Conservation (phyloP, 805 yeast species). For the Scheffersomyces ergatensis region DNA sequence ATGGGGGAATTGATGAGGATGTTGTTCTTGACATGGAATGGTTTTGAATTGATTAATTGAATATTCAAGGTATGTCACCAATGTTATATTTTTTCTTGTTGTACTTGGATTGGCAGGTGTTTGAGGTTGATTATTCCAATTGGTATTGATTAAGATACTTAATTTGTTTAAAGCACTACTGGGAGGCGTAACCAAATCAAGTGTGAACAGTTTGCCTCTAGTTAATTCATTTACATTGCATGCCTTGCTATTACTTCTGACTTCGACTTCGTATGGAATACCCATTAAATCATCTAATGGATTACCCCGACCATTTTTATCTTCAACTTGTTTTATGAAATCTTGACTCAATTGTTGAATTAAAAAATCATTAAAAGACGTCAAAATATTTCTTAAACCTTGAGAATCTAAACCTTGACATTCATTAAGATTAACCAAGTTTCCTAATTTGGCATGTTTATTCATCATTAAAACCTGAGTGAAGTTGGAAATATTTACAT, state of each 20-base stretch:
- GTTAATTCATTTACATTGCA: slow-evolving; percentile 38
- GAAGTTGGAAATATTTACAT: slow-evolving; percentile 81
- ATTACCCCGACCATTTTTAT: slow-evolving; percentile 4
- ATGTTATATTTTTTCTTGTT: slow-evolving; percentile 25
- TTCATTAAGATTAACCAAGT: slow-evolving; percentile 52
- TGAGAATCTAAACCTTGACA: slow-evolving; percentile 42
- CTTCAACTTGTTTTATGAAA: slow-evolving; percentile 31
- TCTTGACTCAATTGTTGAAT: slow-evolving; percentile 52
- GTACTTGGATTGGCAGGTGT: slow-evolving; percentile 1
- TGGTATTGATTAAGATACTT: slow-evolving; percentile 11
- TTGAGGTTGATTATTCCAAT: slow-evolving; percentile 1
- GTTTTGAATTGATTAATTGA: slow-evolving; percentile 53
- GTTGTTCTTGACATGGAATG: slow-evolving; percentile 49
- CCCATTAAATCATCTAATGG: slow-evolving; percentile 37
- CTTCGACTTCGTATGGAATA: slow-evolving; percentile 40
- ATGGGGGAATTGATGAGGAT: slow-evolving; percentile 21
- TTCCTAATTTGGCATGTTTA: slow-evolving; percentile 47
- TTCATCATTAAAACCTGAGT: slow-evolving; percentile 37
- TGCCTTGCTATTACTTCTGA: slow-evolving; percentile 28
- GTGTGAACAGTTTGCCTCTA: slow-evolving; percentile 17
- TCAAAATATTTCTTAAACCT: slow-evolving; percentile 44
- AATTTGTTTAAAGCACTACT: slow-evolving; percentile 20
- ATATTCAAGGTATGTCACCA: slow-evolving; percentile 59
- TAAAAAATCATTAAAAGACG: slow-evolving; percentile 58
- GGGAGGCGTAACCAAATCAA: slow-evolving; percentile 45